Evolutionary conservation across 129 eudicot species (phyloP), one percentile per base, ranked within the genome.

Genomic region (Chrysanthemum lavandulifolium): DNA sequence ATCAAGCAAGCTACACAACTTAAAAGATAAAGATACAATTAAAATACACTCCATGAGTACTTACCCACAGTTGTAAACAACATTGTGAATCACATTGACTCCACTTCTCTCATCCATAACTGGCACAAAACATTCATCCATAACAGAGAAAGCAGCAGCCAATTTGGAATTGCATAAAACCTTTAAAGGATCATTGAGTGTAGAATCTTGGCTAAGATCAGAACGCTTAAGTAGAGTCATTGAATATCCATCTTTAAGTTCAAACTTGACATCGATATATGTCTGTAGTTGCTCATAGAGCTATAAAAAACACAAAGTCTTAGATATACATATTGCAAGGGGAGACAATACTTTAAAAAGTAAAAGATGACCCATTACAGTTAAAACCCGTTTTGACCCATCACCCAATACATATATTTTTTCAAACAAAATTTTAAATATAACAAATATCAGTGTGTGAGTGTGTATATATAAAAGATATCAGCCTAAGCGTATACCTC

Each of bases 41-140:
- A 54, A 63, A 19, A 27, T 58, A 55, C 47, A 29, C 47, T 25
- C 72, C 29, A 25, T 27, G 10, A 63, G 36, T 61, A 79, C 96
- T 90, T 80, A 94, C 99, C 99, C 96, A 72, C 93, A 88, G 80
- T 80, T 86, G 79, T 88, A 94, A 70, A 90, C 84, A 57, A 88
- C 91, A 82, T 81, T 87, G 19, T 84, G 89, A 69, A 94, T 84
- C 75, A 79, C 59, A 69, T 88, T 86, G 66, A 84, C 74, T 18
- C 90, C 87, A 78, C 97, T 94, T 84, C 97, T 87, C 67, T 81
- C 84, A 53, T 94, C 99, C 76, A 80, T 73, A 53, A 90, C 83
- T 31, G 99, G 99, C 73, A 84, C 78, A 82, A 94, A 94, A 71
- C 99, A 94, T 80, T 94, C 99, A 52, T 94, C 87, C 97, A 94